Percentiles rank a stretch among this genome's conserved stretches.
Conservation (phyloP, 208 protist genomes). For the Acanthamoeba healyi region DNA sequence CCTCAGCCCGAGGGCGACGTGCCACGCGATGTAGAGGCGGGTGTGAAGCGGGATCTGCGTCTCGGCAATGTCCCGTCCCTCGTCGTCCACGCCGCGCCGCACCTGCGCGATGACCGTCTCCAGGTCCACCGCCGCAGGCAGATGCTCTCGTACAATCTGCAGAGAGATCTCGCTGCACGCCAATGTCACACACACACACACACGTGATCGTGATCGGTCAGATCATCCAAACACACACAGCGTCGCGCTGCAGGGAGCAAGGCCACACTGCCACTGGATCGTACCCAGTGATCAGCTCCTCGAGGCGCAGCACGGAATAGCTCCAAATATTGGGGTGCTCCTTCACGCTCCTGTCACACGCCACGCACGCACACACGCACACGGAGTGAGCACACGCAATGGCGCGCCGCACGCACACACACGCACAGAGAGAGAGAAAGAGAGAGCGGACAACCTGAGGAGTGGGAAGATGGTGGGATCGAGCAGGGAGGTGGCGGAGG, state of each 20-base stretch:
- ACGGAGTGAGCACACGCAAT: background rate
- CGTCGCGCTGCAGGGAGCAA: background rate
- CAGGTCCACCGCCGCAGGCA: slow-evolving; percentile 10
- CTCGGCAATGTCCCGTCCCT: background rate
- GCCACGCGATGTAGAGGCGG: slow-evolving; percentile 53
- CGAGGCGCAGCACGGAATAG: slow-evolving; percentile 17
- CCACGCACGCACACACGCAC: background rate
- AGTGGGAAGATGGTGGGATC: background rate
- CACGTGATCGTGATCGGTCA: too few species aligned
- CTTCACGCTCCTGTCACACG: slow-evolving; percentile 12
- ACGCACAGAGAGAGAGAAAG: background rate
- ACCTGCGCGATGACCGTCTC: slow-evolving; percentile 33
- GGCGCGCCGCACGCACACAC: too few species aligned
- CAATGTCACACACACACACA: background rate
- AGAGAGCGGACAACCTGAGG: background rate
- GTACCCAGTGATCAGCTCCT: slow-evolving; percentile 31
- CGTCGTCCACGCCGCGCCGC: background rate
- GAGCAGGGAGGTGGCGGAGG: background rate
- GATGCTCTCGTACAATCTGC: slow-evolving; percentile 14
- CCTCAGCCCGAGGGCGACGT: slow-evolving; percentile 30
- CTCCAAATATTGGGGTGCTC: slow-evolving; percentile 50
- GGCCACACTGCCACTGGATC: too few species aligned
- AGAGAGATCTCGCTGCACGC: slow-evolving; percentile 22
- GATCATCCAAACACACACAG: too few species aligned
- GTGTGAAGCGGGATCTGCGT: slow-evolving; percentile 27